Evolutionary conservation across 179 eudicot genomes (phyloP).

Genomic region (Amaranthus tricolor): DNA sequence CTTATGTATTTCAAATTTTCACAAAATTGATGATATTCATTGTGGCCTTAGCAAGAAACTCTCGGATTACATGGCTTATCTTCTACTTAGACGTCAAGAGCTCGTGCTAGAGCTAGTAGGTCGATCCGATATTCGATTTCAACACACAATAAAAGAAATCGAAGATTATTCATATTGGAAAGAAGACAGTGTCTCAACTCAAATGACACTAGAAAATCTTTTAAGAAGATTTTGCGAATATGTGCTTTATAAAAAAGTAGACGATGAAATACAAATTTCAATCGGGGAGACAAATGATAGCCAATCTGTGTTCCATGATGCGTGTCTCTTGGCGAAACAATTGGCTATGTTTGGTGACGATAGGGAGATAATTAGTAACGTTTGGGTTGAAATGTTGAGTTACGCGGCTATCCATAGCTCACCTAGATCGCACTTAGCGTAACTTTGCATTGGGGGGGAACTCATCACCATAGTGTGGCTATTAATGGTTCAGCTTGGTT

Average conservation of each 20-base stretch:
- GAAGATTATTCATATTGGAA: background rate
- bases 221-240: background rate
- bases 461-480: conserved; percentile 23
- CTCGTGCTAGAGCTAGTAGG: conserved; percentile 11
- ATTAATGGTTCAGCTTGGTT: conserved; percentile 23
- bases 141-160: background rate
- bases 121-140: conserved; percentile 13
- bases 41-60: conserved; percentile 6
- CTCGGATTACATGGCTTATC: conserved; percentile 21
- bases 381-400: conserved; percentile 17
- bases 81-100: conserved; percentile 15
- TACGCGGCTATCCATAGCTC: conserved; percentile 14
- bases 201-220: background rate
- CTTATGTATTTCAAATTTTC: no score
- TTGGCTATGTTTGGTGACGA: conserved; percentile 3
- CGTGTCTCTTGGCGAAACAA: conserved; percentile 5
- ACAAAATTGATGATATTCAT: background rate
- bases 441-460: conserved; percentile 16
- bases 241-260: background rate
- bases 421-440: conserved; percentile 12
- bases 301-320: conserved; percentile 10
- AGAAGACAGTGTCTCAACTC: no score
- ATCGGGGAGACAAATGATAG: background rate
- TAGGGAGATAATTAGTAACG: conserved; percentile 21
- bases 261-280: background rate